phyloP scores from a whole-genome alignment of 805 yeast genomes.

The Clavispora asparagi region DNA sequence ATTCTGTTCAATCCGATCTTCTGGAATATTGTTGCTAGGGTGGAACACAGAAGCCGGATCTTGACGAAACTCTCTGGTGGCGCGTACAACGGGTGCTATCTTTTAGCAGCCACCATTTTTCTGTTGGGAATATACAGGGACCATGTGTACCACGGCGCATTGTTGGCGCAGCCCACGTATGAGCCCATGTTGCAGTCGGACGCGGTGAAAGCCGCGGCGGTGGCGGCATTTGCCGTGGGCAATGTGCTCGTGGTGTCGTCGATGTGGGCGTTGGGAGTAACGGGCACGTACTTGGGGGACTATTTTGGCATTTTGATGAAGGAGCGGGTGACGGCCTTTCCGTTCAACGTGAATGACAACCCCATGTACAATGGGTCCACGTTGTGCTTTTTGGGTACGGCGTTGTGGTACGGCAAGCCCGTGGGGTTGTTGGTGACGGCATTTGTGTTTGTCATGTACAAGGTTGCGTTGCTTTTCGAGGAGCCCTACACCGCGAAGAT shows the following conservation, averaged over 20 bases:
- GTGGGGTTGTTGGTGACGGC: slow-evolving; percentile 74
- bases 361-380: slow-evolving; percentile 98
- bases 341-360: slow-evolving; percentile 84
- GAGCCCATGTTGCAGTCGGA: slow-evolving; percentile 41
- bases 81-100: slow-evolving; percentile 72
- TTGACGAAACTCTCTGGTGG: slow-evolving; percentile 73
- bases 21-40: slow-evolving; percentile 91
- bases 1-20: slow-evolving; percentile 90
- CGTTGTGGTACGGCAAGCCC: slow-evolving; percentile 83
- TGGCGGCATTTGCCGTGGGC: slow-evolving; percentile 56
- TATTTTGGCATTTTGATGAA: slow-evolving; percentile 95
- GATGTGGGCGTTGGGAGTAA: slow-evolving; percentile 89
- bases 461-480: slow-evolving; percentile 79
- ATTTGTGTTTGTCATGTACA: slow-evolving; percentile 77
- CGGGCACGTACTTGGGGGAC: slow-evolving; percentile 96
- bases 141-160: slow-evolving; percentile 63
- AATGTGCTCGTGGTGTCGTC: slow-evolving; percentile 76
- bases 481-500: slow-evolving; percentile 95
- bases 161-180: slow-evolving; percentile 65
- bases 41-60: slow-evolving; percentile 72
- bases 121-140: slow-evolving; percentile 82
- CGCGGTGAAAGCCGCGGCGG: slow-evolving; percentile 47
- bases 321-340: slow-evolving; percentile 85
- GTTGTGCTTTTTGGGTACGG: slow-evolving; percentile 84
- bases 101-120: slow-evolving; percentile 79